Conservation (phyloP, 75 land plant species). For the Ceratopteris richardii region DNA sequence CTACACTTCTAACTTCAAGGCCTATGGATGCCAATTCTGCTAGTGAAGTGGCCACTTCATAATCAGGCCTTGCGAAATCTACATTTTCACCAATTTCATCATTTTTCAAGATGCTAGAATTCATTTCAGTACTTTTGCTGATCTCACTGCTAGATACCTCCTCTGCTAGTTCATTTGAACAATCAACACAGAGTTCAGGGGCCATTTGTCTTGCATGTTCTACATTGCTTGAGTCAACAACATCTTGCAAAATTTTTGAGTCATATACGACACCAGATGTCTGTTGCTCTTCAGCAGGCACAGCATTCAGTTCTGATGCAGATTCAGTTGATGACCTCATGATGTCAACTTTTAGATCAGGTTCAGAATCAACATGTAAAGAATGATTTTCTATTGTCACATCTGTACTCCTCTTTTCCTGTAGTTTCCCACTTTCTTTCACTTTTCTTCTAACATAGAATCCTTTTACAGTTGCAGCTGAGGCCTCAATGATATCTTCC, state of each 20-base stretch:
- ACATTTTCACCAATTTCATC: neutral
- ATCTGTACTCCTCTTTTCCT: neutral
- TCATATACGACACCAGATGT: too few species aligned
- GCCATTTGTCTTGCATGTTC: too few species aligned
- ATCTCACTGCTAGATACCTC: neutral
- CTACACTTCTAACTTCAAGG: neutral
- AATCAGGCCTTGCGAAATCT: slow-evolving; percentile 6
- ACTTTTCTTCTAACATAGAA: slow-evolving; percentile 4
- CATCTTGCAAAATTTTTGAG: too few species aligned
- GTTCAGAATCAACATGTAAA: neutral
- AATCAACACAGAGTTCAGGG: too few species aligned
- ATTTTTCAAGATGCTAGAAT: neutral
- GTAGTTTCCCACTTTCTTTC: neutral
- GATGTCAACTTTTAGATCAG: too few species aligned
- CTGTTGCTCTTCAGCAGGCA: too few species aligned
- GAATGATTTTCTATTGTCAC: neutral
- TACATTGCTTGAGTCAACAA: too few species aligned
- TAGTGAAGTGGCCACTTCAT: slow-evolving; percentile 6
- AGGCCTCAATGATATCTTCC: neutral
- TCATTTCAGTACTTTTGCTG: neutral
- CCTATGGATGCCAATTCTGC: neutral
- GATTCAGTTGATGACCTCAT: too few species aligned
- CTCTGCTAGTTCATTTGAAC: too few species aligned
- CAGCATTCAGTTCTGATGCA: too few species aligned
- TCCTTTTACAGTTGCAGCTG: neutral